Evolutionary conservation across 2,329 filamentous ascomycete genomes (phyloP).

Genomic region (Scleromitrula shiraiana): DNA sequence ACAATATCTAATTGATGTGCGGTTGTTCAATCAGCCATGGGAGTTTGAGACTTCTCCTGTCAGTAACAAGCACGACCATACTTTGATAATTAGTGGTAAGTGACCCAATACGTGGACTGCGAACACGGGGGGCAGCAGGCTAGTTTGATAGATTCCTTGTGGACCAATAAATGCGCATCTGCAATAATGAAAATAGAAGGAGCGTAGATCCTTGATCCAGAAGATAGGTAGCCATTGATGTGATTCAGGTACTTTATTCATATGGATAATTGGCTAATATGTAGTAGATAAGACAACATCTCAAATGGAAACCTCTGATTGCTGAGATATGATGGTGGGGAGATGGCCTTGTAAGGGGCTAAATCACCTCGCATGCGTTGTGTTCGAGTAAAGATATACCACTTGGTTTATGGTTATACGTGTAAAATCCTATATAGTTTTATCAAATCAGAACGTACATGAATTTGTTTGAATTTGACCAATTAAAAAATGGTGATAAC

Average conservation of each 20-base stretch:
- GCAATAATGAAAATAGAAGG: neutral
- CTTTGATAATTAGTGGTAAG: neutral
- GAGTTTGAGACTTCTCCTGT: neutral
- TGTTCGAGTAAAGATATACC: neutral
- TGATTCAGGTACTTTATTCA: no score
- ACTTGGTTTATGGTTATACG: constrained; percentile 6
- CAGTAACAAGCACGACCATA: neutral
- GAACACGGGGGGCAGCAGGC: neutral
- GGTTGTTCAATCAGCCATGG: no score
- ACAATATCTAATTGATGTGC: no score
- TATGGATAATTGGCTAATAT: neutral
- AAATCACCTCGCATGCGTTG: constrained; percentile 4
- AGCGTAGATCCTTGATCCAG: neutral
- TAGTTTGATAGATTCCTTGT: neutral
- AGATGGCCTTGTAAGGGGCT: neutral
- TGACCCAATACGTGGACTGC: neutral
- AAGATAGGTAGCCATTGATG: no score
- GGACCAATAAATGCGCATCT: neutral
- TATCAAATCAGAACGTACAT: neutral
- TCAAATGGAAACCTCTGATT: neutral
- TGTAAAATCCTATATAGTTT: constrained; percentile 1
- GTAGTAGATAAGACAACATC: neutral
- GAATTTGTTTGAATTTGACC: no score
- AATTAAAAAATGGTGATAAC: neutral
- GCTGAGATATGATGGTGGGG: neutral